A percentile compares a stretch with the other conserved stretches of the same genome.
phyloP scores from a whole-genome alignment of 2,329 filamentous ascomycete genomes.

The Botrytis sinoallii region DNA sequence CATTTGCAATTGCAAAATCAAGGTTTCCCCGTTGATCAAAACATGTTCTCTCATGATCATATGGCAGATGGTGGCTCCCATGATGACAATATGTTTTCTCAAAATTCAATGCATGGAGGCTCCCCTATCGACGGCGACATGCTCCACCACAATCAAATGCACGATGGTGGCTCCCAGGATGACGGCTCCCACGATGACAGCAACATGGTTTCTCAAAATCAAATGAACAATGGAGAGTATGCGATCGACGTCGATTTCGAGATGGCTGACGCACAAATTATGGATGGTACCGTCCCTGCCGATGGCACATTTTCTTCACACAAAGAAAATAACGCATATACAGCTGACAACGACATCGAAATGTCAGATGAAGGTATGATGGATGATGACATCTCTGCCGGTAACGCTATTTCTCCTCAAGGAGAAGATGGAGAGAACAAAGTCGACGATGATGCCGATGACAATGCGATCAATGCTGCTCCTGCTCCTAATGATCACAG shows the following conservation, averaged over 20 bases:
- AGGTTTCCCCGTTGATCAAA: not conserved
- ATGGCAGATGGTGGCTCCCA: too few relatives aligned
- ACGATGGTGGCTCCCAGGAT: too few relatives aligned
- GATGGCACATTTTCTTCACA: not conserved
- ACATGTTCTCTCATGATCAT: not conserved
- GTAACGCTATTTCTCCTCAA: not conserved
- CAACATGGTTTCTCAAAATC: not conserved
- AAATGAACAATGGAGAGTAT: not conserved
- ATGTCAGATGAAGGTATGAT: not conserved
- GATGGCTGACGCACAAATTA: not conserved
- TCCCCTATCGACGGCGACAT: too few relatives aligned
- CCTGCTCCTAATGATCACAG: not conserved
- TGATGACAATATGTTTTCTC: too few relatives aligned
- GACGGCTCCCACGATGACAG: not conserved
- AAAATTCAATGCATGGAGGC: too few relatives aligned
- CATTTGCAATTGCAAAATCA: not conserved
- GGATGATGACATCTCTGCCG: not conserved
- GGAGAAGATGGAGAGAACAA: not conserved
- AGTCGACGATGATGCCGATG: not conserved
- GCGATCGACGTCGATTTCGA: not conserved
- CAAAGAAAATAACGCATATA: not conserved
- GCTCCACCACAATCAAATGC: too few relatives aligned
- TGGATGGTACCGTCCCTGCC: not conserved
- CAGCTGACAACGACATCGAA: not conserved
- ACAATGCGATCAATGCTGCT: not conserved